Conservation (phyloP, 192 early-diverging fungal species). For the Lunasporangiospora selenospora region DNA sequence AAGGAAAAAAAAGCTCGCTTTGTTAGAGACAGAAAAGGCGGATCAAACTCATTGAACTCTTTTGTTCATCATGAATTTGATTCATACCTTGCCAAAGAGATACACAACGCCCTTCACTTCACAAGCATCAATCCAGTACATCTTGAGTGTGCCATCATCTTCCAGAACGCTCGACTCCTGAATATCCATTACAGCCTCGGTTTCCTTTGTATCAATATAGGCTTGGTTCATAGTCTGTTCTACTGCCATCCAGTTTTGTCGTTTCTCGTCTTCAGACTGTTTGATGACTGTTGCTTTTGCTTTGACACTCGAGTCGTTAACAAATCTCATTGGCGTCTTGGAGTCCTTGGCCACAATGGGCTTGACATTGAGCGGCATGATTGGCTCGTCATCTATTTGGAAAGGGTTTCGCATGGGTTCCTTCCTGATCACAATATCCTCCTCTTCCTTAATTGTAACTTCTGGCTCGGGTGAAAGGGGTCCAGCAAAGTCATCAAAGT, state of each 20-base stretch:
- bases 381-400: conserved; percentile 14
- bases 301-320: conserved; percentile 18
- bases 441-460: conserved; percentile 6
- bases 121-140: conserved; percentile 95
- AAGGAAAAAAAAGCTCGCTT: conserved; percentile 4
- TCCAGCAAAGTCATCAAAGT: conserved; percentile 20
- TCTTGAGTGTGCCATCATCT: conserved; percentile 63
- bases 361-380: conserved; percentile 1
- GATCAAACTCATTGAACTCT: too few relatives aligned
- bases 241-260: conserved; percentile 29
- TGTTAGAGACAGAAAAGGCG: too few relatives aligned
- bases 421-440: conserved; percentile 34
- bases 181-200: conserved; percentile 1
- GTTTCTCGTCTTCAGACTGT: conserved; percentile 16
- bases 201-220: conserved; percentile 9
- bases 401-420: conserved; percentile 27
- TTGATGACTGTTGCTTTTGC: conserved; percentile 35
- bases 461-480: conserved; percentile 4
- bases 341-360: conserved; percentile 8
- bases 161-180: conserved; percentile 25
- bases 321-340: conserved; percentile 3
- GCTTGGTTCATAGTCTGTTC: conserved; percentile 18
- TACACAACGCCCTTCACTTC: conserved; percentile 87
- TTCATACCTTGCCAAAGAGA: conserved; percentile 89
- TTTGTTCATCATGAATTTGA: too few relatives aligned